Conservation (phyloP, 768 basidiomycete species). For the Sistotremastrum niveocremeum region DNA sequence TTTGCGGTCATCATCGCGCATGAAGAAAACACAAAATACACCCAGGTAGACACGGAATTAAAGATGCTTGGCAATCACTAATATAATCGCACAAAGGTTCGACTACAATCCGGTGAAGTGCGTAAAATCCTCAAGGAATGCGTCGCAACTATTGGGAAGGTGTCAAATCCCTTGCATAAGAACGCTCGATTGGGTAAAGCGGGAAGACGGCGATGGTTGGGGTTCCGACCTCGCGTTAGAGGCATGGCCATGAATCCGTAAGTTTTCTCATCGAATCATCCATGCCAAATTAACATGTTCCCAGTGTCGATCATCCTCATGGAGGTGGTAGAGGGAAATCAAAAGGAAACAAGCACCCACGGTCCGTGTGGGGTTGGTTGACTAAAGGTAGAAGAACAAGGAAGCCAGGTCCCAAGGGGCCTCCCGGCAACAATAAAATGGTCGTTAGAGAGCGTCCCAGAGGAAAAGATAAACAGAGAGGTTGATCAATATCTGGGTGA, state of each 20-base stretch:
- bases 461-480: conserved; percentile 38
- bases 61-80: no score
- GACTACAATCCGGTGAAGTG: conserved; percentile 86
- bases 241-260: conserved; percentile 97
- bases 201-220: conserved; percentile 78
- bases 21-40: conserved; percentile 56
- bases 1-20: conserved; percentile 73
- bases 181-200: conserved; percentile 81
- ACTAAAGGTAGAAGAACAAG: conserved; percentile 89
- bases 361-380: conserved; percentile 85
- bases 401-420: conserved; percentile 82
- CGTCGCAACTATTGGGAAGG: conserved; percentile 79
- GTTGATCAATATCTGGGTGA: neutral
- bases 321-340: conserved; percentile 97
- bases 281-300: neutral
- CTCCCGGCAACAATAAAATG: conserved; percentile 83
- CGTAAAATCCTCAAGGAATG: conserved; percentile 71
- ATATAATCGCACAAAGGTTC: conserved; percentile 25
- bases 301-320: conserved; percentile 81
- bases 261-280: conserved; percentile 16
- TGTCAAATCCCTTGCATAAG: conserved; percentile 87
- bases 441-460: conserved; percentile 77
- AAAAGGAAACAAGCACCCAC: conserved; percentile 90
- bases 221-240: conserved; percentile 70
- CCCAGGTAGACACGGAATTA: conserved; percentile 23